Evolutionary conservation across 176 grass and related monocot species (phyloP), one percentile per base, ranked within the genome.

Genomic region (Aegilops sharonensis): DNA sequence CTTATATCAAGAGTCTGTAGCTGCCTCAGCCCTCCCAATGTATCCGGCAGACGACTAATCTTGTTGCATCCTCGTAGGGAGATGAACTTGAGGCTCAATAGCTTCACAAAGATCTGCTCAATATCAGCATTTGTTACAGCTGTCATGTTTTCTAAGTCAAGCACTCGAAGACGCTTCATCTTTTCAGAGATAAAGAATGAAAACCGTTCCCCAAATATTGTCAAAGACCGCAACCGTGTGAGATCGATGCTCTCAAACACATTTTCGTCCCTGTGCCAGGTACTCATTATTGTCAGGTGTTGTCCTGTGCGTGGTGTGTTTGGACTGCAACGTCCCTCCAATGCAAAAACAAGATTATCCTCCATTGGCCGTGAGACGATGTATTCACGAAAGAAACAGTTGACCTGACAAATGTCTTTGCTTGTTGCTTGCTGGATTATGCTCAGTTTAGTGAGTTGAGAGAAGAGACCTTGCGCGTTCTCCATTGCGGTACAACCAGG

Each of bases 41-140:
- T 20, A 67, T 30, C 15, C 5, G 62, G 62, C 14, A 80, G 61
- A 3, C 3, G 8, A 27, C 11, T 18, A 8, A 66, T 24, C 1
- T 47, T 8, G 1, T 2, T 10, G 3, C 20, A 24, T 3, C 71
- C 31, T 30, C 79, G 64, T 2, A 87, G 39, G 5, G 72, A 85
- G 13, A 91, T 61, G 52, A 72, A 84, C 59, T 47, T 87, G 32
- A 87, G 69, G n/a, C 74, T 79, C 4, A 68, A 21, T n/a, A 74
- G 36, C 45, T 79, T 35, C 23, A 15, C 3, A 52, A 52, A 52
- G 20, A 90, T 67, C 1, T 20, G 6, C 4, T 62, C 8, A 9
- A 90, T 3, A 13, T 78, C 18, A 27, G 0, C 15, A 54, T 86
- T 0, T 17, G 2, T 40, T 10, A 85, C 29, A 50, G 27, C 8